Evolutionary conservation across 225 moss, liverwort and hornwort genomes (phyloP).

Genomic region (Bryum argenteum): DNA sequence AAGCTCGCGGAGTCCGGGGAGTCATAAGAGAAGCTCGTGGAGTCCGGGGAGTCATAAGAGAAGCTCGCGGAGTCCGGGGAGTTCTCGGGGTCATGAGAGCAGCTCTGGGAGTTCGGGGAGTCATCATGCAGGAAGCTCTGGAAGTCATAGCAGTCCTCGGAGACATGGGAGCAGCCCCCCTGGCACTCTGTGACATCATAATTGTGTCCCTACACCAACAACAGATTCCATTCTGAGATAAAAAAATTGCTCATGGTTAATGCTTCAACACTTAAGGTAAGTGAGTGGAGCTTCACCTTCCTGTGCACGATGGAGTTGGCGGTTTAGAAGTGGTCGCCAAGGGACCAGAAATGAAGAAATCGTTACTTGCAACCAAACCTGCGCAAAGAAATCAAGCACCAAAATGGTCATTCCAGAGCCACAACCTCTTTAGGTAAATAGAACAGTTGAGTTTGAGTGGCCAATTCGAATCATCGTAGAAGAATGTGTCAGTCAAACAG

Average conservation of each 20-base stretch:
- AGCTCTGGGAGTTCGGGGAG: background rate
- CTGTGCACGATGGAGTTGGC: conserved; percentile 22
- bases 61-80: background rate
- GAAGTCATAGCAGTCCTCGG: background rate
- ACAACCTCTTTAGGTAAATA: too few relatives aligned
- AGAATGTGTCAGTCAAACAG: too few relatives aligned
- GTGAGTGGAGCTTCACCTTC: conserved; percentile 33
- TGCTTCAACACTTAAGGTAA: background rate
- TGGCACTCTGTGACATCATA: conserved; percentile 8
- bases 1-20: conserved; percentile 14
- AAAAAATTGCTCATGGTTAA: too few relatives aligned
- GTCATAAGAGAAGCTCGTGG: conserved; percentile 6
- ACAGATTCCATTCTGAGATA: background rate
- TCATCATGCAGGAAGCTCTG: background rate
- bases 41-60: conserved; percentile 27
- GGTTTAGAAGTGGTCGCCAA: conserved; percentile 19
- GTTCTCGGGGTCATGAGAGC: conserved; percentile 21
- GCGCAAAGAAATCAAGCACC: background rate
- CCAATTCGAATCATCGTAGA: too few relatives aligned
- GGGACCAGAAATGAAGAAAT: conserved; percentile 70
- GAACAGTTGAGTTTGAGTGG: too few relatives aligned
- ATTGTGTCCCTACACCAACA: conserved; percentile 28
- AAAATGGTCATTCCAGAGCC: too few relatives aligned
- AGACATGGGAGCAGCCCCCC: conserved; percentile 8
- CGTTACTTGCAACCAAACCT: conserved; percentile 71